Base-by-base conservation (phyloP, 2,329 filamentous ascomycete species). In the Neospermospora avenae region DNA sequence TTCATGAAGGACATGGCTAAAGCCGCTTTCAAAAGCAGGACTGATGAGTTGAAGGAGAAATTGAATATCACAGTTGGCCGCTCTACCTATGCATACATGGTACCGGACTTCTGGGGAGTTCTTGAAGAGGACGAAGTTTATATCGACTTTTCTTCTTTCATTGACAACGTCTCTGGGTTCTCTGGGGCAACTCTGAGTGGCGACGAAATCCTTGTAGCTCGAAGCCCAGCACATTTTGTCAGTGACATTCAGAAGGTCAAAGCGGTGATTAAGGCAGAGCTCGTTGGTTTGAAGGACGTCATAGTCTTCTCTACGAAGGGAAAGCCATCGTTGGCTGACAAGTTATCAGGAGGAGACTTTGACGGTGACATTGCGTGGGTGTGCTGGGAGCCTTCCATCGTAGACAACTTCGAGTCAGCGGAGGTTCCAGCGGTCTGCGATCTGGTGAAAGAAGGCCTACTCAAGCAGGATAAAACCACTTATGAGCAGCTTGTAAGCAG, bases 301-400 rank as follows among this genome's bases (percentile, higher is more conserved):
- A 80, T 95, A 14, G 81, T 97, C 0, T 97, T 98, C 65, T 80
- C 90, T 0, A 78, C 77, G 0, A 82, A 81, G 61, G 89, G 89
- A 0, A 70, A 80, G 25, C 76, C 74, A 0, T 83, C 89, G 0
- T 78, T 92, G 0, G 90, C 89, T 0, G 82, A 84, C 8, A 86
- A 87, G 67, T 77, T 93, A 0, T 90, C 89, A 1, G 90, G 90
- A 0, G 90, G 90, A 0, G 90, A 93, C 68, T 93, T 92, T 63
- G 90, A 93, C 65, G 90, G 90, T 0, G 90, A 95, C 63, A 81
- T 77, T n/a, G 84, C 89, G 4, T 93, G 89, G 88, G 75, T 91
- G 0, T 91, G 87, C 68, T 93, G 88, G 87, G 88, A 93, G 28
- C 75, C 78, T 0, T 73, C 75, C 0, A 80, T 95, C 3, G 87